Base-by-base conservation (phyloP, 176 grass and related monocot species). In the Zizania latifolia region DNA sequence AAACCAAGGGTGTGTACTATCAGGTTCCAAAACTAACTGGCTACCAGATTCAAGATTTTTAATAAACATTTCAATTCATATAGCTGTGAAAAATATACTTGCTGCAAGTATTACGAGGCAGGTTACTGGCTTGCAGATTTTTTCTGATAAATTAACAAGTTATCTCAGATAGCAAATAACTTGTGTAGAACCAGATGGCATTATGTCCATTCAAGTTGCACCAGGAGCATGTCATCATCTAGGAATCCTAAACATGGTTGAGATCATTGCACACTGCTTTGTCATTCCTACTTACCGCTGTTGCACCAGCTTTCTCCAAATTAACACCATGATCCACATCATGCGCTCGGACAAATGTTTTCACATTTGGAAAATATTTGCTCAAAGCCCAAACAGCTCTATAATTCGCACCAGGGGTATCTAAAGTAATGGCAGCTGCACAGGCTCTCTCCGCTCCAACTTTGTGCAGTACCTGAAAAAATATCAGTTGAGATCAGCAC, bases 381-480 rank as follows among this genome's bases (percentile, higher is more conserved):
- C 58, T 99, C 72, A 95, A 81, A 72, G 96, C 92, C 96, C 96
- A 99, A 70, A 99, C 89, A 77, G 96, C 84, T 90, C 96, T 89
- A 78, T 99, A 99, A 70, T 99, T 99, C 37, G 96, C 96, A 82
- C 92, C 96, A 39, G 92, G 96, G 65, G 96, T 99, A 88, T 98
- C 95, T 83, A 98, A 84, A 86, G 95, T 91, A 71, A 99, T 99
- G 24, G 95, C 95, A 77, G 89, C 91, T 86, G 95, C 95, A 39
- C 91, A 99, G 69, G 95, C 95, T 78, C 95, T 87, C 69, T 99
- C 95, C 76, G 92, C 95, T 38, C 95, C 95, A 84, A 99, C 89
- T 94, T 99, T 94, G 81, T 99, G 95, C 62, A 99, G 84, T 86
- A 99, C 89, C 95, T 99, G 71, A 34, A 59, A 55, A 74, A 65